Evolutionary conservation across 306 rosid species (phyloP), one percentile per base, ranked within the genome.

Genomic region (Hippophae gyantsensis): DNA sequence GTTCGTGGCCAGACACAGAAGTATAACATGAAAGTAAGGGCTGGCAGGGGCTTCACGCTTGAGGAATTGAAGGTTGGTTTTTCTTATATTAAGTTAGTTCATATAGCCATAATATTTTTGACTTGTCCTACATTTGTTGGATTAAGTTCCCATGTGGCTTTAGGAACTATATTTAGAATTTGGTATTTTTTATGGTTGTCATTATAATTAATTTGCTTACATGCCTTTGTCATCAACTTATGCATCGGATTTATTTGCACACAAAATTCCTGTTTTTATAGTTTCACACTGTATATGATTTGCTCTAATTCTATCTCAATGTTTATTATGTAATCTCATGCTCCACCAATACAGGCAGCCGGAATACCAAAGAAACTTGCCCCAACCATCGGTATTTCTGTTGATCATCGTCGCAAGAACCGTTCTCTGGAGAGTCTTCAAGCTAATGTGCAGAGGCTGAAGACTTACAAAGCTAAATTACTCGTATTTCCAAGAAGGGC

Each of bases 401-500:
- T 81, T 45, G 95, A 87, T 64, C 95, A 87, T 66, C 89, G 86
- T 42, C 74, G 89, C 7, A 78, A 43, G 73, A 86, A 78, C 44
- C 72, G 72, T 3, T 86, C 89, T 27, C 68, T 83, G 57, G 87
- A 86, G 25, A 27, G 95, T 47, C 72, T 78, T 46, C 89, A 86
- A 66, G 56, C 74, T 26, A 83, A 81, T 52, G 84, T 78, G 7
- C 89, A 78, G 63, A 77, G 95, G 73, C 72, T 86, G 73, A 86
- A 86, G 56, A 86, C 87, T 18, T 86, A 70, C 77, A 83, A 81
- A 83, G 89, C 89, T 26, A 86, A 83, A 58, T 54, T 81, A 71
- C 85, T 83, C 7, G 87, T 83, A 49, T 86, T 86, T 82, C 89
- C 95, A 65, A 81, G 89, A 70, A 75, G 85, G 3, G 83, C 85